Conservation (phyloP, 768 basidiomycete species). For the Sistotremastrum niveocremeum region DNA sequence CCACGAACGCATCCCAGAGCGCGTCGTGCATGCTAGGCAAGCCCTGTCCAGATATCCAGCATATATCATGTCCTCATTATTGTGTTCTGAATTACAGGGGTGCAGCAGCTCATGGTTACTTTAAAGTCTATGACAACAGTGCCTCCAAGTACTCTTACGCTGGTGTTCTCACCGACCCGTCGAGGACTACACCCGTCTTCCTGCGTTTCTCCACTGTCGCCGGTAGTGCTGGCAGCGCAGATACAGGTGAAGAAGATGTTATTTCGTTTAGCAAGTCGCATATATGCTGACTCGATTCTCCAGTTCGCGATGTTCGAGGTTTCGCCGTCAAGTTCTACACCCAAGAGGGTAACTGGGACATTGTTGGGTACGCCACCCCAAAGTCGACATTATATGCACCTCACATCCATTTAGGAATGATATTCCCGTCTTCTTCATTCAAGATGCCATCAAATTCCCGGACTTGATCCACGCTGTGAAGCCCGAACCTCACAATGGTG, state of each 20-base stretch:
- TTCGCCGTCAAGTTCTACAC: conserved; percentile 82
- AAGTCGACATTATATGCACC: too few species aligned
- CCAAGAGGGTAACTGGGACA: conserved; percentile 74
- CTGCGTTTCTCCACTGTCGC: conserved; percentile 80
- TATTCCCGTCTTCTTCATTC: conserved; percentile 73
- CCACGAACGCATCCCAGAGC: conserved; percentile 84
- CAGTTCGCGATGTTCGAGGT: conserved; percentile 75
- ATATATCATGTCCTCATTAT: conserved; percentile 11
- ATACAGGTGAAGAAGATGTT: conserved; percentile 27
- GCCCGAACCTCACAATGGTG: conserved; percentile 76
- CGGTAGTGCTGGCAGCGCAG: conserved; percentile 71
- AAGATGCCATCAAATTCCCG: conserved; percentile 74
- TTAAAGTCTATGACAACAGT: conserved; percentile 55
- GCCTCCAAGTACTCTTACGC: conserved; percentile 64
- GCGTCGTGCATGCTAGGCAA: conserved; percentile 31
- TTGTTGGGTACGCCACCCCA: conserved; percentile 33
- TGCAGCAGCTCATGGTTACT: conserved; percentile 71
- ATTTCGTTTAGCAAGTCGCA: too few species aligned
- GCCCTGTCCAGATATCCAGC: not conserved
- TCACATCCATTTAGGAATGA: conserved; percentile 33
- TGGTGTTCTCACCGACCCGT: conserved; percentile 56
- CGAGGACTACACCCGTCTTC: conserved; percentile 62
- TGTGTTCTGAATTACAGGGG: conserved; percentile 40
- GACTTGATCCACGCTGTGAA: conserved; percentile 78
- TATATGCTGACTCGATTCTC: not conserved